Percentiles rank a stretch among this genome's conserved stretches.
Conservation (phyloP, 768 basidiomycete species). For the Leucocoprinus birnbaumii region DNA sequence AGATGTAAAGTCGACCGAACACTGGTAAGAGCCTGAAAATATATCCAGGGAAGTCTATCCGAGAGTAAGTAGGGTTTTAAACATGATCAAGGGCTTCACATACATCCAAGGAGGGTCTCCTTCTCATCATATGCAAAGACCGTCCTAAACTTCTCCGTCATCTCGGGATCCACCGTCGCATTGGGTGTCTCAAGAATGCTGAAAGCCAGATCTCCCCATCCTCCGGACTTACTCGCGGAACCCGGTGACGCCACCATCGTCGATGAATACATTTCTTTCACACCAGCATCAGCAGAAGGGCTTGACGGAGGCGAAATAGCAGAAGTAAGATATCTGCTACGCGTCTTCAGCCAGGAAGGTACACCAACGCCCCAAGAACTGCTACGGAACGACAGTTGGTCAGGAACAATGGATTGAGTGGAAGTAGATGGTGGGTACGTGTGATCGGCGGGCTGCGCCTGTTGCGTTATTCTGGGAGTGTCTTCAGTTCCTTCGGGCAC, state of each 20-base stretch:
- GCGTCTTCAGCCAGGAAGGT: slow-evolving; percentile 66
- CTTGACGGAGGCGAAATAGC: slow-evolving; percentile 19
- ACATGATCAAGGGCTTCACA: slow-evolving; percentile 28
- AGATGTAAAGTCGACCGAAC: slow-evolving; percentile 84
- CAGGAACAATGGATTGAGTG: slow-evolving; percentile 42
- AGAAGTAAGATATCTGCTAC: slow-evolving; percentile 35
- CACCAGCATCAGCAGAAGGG: slow-evolving; percentile 29
- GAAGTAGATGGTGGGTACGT: slow-evolving; percentile 80
- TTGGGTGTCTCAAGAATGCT: slow-evolving; percentile 81
- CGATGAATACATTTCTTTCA: slow-evolving; percentile 63
- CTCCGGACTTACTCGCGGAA: slow-evolving; percentile 28
- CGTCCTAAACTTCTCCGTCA: slow-evolving; percentile 70
- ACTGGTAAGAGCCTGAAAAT: slow-evolving; percentile 88
- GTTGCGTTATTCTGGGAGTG: slow-evolving; percentile 14
- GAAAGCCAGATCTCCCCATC: slow-evolving; percentile 62
- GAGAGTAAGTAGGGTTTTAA: slow-evolving; percentile 11
- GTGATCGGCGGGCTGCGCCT: slow-evolving; percentile 42
- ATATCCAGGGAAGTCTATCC: slow-evolving; percentile 85
- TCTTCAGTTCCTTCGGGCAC: slow-evolving; percentile 12
- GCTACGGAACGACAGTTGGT: slow-evolving; percentile 43
- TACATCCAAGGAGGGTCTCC: slow-evolving; percentile 86
- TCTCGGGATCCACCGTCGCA: slow-evolving; percentile 56
- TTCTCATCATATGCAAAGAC: slow-evolving; percentile 88
- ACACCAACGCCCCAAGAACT: slow-evolving; percentile 65
- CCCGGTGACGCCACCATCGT: slow-evolving; percentile 24